Evolutionary conservation across 345 rosid genomes (phyloP), one percentile per base, ranked within the genome.

Genomic region (Arabidopsis suecica): DNA sequence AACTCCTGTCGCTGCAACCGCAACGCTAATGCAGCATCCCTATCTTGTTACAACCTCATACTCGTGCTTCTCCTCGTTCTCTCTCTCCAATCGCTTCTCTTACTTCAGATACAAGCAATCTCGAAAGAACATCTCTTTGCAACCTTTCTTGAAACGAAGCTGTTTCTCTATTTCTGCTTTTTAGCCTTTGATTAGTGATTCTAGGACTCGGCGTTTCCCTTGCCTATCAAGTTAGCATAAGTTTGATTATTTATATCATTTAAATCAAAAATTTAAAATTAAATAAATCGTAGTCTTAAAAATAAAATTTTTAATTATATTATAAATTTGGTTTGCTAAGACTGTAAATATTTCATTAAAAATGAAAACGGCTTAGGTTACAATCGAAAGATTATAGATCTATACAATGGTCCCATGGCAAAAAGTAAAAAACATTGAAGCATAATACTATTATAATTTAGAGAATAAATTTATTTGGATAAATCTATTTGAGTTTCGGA

Each of bases 1-100:
- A 87, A 88, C 78, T 95, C 98, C 51, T 88, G 94, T 51, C 97
- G 82, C 69, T 92, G 99, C 82, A 95, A 72, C 87, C 94, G 84
- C 61, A 90, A 65, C 9, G 97, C 97, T 41, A 95, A 74, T 16
- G 90, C 91, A 9, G 91, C 90, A 82, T 95, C 89, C 65, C 83
- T 91, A 57, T 87, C 90, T 83, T 88, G 94, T 50, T 76, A 82
- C 2, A 82, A 79, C 18, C 71, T 79, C 53, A 72, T 59, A 56
- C 83, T 72, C 34, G 70, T 20, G 3, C 77, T 73, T 49, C 84
- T 74, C 18, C 69, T 61, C 22, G 79, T 68, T 60, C 85, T 73
- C 53, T 86, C 83, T 41, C 83, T 85, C 68, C 74, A 78, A 0
- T 78, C 83, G 48, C 83, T 85, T 70, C 74, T 80, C 0, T 28